A percentile compares a stretch with the other conserved stretches of the same genome.
phyloP scores from a whole-genome alignment of 345 rosid genomes.

The Arabis alpina region DNA sequence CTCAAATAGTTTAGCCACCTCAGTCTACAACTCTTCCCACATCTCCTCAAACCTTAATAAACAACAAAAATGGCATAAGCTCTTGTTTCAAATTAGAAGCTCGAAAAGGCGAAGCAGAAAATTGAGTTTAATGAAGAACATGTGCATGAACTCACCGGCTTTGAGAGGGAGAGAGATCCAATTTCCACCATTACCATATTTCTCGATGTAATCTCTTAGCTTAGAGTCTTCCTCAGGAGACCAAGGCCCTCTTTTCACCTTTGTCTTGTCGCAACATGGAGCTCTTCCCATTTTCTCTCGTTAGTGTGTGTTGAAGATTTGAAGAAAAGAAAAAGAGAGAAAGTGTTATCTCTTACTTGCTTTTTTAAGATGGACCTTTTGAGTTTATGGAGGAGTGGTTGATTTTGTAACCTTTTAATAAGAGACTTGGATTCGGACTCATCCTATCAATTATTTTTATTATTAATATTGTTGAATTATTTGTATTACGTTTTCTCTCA shows the following conservation, averaged over 20 bases:
- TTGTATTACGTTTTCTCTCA: slow-evolving; percentile 25
- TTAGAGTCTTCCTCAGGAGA: slow-evolving; percentile 93
- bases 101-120: background rate
- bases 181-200: slow-evolving; percentile 85
- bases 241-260: slow-evolving; percentile 98
- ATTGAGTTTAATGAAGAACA: background rate
- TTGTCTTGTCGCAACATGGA: slow-evolving; percentile 97
- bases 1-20: slow-evolving; percentile 97
- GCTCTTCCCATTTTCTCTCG: slow-evolving; percentile 80
- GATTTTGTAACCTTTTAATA: slow-evolving; percentile 43
- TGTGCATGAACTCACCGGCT: slow-evolving; percentile 61
- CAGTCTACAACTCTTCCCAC: slow-evolving; percentile 97
- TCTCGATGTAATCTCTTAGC: slow-evolving; percentile 83
- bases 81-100: background rate
- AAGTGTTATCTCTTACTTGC: slow-evolving; percentile 26
- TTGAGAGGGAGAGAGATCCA: slow-evolving; percentile 95
- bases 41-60: slow-evolving; percentile 74
- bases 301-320: slow-evolving; percentile 33
- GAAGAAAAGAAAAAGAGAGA: slow-evolving; percentile 25
- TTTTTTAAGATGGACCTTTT: slow-evolving; percentile 31
- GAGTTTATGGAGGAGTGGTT: slow-evolving; percentile 41
- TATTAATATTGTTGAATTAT: slow-evolving; percentile 11
- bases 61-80: slow-evolving; percentile 15
- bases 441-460: slow-evolving; percentile 31
- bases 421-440: slow-evolving; percentile 41